Conservation (phyloP, 148 eudicot species). For the Spergularia marina region DNA sequence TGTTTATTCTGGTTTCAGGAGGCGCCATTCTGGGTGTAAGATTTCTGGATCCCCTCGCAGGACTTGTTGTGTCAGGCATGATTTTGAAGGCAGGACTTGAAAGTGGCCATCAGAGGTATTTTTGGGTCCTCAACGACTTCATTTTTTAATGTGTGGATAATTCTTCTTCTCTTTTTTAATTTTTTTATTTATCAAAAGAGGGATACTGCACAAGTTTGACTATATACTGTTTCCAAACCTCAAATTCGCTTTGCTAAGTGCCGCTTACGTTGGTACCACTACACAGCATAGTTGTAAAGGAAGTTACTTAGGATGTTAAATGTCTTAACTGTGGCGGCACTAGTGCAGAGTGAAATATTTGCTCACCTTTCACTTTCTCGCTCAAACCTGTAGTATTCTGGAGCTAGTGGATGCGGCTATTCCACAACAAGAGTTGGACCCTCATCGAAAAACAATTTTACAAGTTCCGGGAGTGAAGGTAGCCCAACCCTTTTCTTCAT, state of each 20-base stretch:
- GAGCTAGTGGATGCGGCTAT: conserved; percentile 99
- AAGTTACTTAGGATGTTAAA: not conserved
- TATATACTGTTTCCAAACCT: not conserved
- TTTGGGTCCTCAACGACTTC: not conserved
- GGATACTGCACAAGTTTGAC: not conserved
- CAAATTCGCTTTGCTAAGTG: not conserved
- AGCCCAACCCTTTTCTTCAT: conserved; percentile 12
- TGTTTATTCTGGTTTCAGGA: conserved; percentile 42
- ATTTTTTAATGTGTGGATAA: not conserved
- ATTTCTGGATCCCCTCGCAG: conserved; percentile 93
- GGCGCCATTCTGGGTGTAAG: conserved; percentile 90
- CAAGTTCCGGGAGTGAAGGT: conserved; percentile 89
- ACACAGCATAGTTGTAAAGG: not conserved
- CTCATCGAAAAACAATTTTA: conserved; percentile 56
- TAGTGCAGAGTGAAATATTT: not conserved
- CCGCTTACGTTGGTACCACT: not conserved
- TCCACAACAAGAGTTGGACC: conserved; percentile 69
- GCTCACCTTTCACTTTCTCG: conserved; percentile 9
- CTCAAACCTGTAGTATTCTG: conserved; percentile 48
- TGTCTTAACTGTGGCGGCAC: not conserved
- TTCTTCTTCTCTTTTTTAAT: not conserved
- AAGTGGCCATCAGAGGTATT: conserved; percentile 88
- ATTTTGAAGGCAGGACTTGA: conserved; percentile 90
- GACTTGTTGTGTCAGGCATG: conserved; percentile 93
- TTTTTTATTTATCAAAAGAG: too few relatives aligned